These are phyloP conservation scores for Epichloe coenophiala DNA, from an alignment of 2,329 filamentous ascomycete species.

Conservation along the genomic window DNA sequence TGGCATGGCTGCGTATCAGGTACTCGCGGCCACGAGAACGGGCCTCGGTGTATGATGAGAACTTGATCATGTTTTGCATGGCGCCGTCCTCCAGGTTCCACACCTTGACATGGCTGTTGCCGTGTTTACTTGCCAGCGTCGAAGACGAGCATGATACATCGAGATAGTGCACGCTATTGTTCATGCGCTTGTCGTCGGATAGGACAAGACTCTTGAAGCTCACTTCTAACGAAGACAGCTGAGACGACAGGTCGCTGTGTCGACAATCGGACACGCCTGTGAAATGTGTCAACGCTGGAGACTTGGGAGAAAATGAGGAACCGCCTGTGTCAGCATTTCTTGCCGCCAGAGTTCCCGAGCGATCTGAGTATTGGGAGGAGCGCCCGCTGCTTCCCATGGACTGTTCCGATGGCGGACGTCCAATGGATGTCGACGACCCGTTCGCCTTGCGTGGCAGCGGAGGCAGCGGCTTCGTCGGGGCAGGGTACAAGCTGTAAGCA, in stretches of 20 bases:
- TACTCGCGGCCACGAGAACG: slow-evolving; percentile 26
- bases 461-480: slow-evolving; percentile 5
- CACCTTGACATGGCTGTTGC: slow-evolving; percentile 72
- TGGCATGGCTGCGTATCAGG: slow-evolving; percentile 28
- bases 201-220: slow-evolving; percentile 12
- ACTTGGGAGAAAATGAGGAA: neutral
- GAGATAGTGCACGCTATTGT: slow-evolving; percentile 21
- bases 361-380: slow-evolving; percentile 5
- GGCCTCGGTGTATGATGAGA: slow-evolving; percentile 25
- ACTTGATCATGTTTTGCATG: slow-evolving; percentile 37
- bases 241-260: neutral
- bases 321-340: neutral
- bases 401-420: slow-evolving; percentile 1
- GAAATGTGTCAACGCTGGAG: neutral
- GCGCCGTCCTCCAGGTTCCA: slow-evolving; percentile 77
- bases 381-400: slow-evolving; percentile 2
- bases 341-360: neutral
- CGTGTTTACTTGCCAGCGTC: slow-evolving; percentile 23
- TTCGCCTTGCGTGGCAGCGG: slow-evolving; percentile 1
- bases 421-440: slow-evolving; percentile 1
- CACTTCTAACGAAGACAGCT: slow-evolving; percentile 6
- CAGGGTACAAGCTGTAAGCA: slow-evolving; percentile 4
- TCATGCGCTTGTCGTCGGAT: slow-evolving; percentile 16
- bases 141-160: slow-evolving; percentile 21
- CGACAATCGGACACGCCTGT: neutral